Conservation (phyloP, 352 stramenopile genomes). For the Pythium sukuiense region DNA sequence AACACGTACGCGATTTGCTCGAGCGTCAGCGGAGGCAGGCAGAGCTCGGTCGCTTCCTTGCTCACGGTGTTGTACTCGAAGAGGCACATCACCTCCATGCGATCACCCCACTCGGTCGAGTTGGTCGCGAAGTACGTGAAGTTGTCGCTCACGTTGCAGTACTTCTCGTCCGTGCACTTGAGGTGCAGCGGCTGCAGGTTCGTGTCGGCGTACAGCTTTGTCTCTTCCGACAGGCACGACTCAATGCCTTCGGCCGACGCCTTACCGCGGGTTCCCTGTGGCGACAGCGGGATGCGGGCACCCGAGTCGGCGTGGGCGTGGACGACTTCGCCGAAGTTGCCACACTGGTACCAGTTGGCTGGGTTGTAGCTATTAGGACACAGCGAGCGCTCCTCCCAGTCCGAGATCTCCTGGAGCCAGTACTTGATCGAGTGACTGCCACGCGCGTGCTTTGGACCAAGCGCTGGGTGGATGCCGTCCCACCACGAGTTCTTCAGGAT, state of each 20-base stretch:
- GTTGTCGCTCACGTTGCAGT: conserved; percentile 37
- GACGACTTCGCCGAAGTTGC: conserved; percentile 58
- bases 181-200: conserved; percentile 66
- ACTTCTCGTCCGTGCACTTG: conserved; percentile 47
- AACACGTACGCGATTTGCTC: conserved; percentile 64
- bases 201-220: conserved; percentile 52
- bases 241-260: conserved; percentile 40
- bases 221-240: conserved; percentile 56
- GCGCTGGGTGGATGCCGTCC: conserved; percentile 55
- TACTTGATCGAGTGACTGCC: conserved; percentile 72
- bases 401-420: conserved; percentile 69
- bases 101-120: conserved; percentile 55
- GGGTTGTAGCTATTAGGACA: conserved; percentile 74
- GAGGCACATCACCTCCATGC: conserved; percentile 70
- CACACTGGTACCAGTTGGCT: conserved; percentile 74
- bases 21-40: conserved; percentile 54
- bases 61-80: conserved; percentile 59
- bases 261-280: conserved; percentile 25
- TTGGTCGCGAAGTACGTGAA: conserved; percentile 68
- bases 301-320: conserved; percentile 30
- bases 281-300: conserved; percentile 39
- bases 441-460: conserved; percentile 57
- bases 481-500: conserved; percentile 84
- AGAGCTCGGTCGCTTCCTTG: conserved; percentile 55
- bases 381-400: conserved; percentile 68